phyloP scores from a whole-genome alignment of 495 filamentous ascomycete genomes.

The Parachaetomium inaequale region DNA sequence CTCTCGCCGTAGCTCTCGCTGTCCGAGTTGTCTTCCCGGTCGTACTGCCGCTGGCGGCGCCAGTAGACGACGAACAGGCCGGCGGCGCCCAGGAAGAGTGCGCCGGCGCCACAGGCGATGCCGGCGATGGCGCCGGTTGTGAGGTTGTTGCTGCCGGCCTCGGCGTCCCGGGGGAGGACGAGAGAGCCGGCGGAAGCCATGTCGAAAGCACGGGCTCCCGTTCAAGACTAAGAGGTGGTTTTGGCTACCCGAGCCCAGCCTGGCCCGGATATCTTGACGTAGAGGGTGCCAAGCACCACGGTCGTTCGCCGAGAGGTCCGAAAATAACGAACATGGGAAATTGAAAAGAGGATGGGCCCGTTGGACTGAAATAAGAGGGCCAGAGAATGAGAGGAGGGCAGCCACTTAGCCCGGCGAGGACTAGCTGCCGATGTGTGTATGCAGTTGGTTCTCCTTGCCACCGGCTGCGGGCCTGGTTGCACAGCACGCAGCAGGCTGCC shows the following conservation, averaged over 20 bases:
- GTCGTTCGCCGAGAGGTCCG: conserved; percentile 5
- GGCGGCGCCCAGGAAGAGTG: conserved; percentile 38
- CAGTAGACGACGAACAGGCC: conserved; percentile 43
- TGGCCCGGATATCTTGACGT: conserved; percentile 11
- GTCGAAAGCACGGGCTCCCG: background rate
- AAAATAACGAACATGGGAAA: conserved; percentile 15
- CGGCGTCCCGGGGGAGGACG: conserved; percentile 21
- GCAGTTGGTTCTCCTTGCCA: conserved; percentile 24
- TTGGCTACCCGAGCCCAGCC: conserved; percentile 13
- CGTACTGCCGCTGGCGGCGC: conserved; percentile 35
- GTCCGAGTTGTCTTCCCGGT: conserved; percentile 22
- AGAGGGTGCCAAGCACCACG: conserved; percentile 16
- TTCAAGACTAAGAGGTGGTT: background rate
- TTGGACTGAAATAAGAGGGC: conserved; percentile 4
- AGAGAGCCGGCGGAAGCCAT: conserved; percentile 20
- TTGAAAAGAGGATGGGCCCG: conserved; percentile 4
- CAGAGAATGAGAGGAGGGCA: conserved; percentile 8
- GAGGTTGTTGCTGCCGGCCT: conserved; percentile 23
- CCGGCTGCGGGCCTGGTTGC: conserved; percentile 18
- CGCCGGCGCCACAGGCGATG: conserved; percentile 38
- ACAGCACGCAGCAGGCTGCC: conserved; percentile 9
- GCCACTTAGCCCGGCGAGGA: conserved; percentile 10
- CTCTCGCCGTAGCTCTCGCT: conserved; percentile 13
- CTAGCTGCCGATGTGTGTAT: conserved; percentile 12
- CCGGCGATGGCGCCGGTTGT: conserved; percentile 46